Conservation (phyloP, 371 early-diverging fungal species). For the Lichtheimia ramosa region DNA sequence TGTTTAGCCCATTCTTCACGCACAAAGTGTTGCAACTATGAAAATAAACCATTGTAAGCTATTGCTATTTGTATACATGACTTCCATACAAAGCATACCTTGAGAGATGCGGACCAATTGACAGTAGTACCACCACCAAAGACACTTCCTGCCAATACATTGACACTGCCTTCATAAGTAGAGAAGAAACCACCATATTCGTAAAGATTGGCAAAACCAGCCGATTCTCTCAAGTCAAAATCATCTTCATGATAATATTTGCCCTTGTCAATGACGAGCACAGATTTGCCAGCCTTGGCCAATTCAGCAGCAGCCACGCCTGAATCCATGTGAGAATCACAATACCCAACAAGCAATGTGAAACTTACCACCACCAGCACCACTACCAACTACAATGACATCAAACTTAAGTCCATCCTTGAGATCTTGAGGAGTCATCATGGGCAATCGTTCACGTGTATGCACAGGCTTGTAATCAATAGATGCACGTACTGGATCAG, state of each 20-base stretch:
- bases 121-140: constrained; percentile 56
- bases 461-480: constrained; percentile 17
- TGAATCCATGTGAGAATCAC: neutral
- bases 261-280: constrained; percentile 78
- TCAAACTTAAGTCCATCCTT: constrained; percentile 49
- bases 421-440: constrained; percentile 18
- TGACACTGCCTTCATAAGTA: constrained; percentile 45
- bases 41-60: neutral
- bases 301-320: constrained; percentile 71
- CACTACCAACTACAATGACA: constrained; percentile 74
- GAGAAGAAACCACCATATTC: constrained; percentile 49
- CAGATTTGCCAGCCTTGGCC: constrained; percentile 66
- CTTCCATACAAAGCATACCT: constrained; percentile 42
- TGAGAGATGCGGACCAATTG: constrained; percentile 71
- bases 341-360: neutral
- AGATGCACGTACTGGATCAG: constrained; percentile 11
- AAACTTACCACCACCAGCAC: constrained; percentile 69
- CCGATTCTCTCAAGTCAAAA: constrained; percentile 45
- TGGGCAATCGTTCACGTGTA: constrained; percentile 21
- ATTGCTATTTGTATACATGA: too few relatives aligned
- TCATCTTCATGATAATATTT: constrained; percentile 58
- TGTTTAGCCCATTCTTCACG: constrained; percentile 75
- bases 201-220: constrained; percentile 49
- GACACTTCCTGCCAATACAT: constrained; percentile 58
- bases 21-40: constrained; percentile 37